Evolutionary conservation across 352 stramenopile species (phyloP), one percentile per base, ranked within the genome.

Genomic region (Pythium aphanidermatum): DNA sequence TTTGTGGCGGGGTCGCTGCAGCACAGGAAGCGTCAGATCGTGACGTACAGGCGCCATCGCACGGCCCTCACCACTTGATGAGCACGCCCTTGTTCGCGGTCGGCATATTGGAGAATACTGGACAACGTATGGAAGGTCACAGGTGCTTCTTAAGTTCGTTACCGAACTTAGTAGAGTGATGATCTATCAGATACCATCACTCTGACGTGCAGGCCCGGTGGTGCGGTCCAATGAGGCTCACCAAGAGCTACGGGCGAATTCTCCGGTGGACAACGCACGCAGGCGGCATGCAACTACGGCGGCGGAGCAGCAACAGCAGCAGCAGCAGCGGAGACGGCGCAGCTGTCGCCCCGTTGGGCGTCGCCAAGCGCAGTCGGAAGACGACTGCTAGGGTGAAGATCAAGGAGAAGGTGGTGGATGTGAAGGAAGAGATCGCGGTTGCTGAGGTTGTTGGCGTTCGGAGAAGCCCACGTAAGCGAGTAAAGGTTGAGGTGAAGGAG

Each of bases 51-150:
- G 10, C 4, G 32, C 4, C 26, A 21, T 25, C 5, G 8, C 27
- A 43, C 71, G 38, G n/a, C n/a, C n/a, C n/a, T n/a, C 54, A 91
- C 79, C 79, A 91, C 70, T 88, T 88, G 37, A 91, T 76, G 34
- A 91, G 62, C 47, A 91, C 79, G 50, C 79, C 79, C 60, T 86
- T 90, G 67, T 90, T 90, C 21, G 74, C 77, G 24, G 74, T 90
- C 46, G 77, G 77, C 77, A 90, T 90, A 20, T 36, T 55, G 8
- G 11, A n/a, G 4, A 31, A 23, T 24, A 19, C 30, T 33, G 43
- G 31, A 24, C 26, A 12, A 48, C 40, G 10, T 19, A 33, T 7
- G 3, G 7, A 16, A 7, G 10, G 2, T 11, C 25, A 19, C 20
- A n/a, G n/a, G n/a, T n/a, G n/a, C n/a, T n/a, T n/a, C n/a, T n/a